phyloP scores from a whole-genome alignment of 768 basidiomycete genomes.

The Suillus weaverae region DNA sequence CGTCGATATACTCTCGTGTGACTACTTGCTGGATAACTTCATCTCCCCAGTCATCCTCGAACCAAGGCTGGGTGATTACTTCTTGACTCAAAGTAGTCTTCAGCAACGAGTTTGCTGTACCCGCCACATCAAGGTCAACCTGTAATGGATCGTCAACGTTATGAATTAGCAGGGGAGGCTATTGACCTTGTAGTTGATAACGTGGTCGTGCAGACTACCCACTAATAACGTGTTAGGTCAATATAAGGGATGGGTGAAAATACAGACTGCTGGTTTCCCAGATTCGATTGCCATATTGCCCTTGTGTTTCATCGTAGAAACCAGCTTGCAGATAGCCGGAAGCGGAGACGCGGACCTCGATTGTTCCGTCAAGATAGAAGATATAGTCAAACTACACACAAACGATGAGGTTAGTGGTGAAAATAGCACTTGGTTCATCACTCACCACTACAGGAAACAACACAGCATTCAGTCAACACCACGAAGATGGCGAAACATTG shows the following conservation, averaged over 20 bases:
- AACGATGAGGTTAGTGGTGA: constrained; percentile 9
- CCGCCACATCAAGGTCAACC: constrained; percentile 66
- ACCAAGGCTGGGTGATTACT: constrained; percentile 52
- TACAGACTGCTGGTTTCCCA: constrained; percentile 53
- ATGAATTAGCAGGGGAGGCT: background rate
- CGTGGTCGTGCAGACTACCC: constrained; percentile 68
- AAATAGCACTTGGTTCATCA: background rate
- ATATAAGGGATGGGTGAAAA: background rate
- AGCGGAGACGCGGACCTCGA: constrained; percentile 67
- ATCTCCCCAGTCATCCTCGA: constrained; percentile 56
- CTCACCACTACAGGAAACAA: constrained; percentile 31
- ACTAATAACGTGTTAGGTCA: constrained; percentile 32
- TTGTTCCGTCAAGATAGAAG: constrained; percentile 64
- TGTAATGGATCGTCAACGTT: constrained; percentile 21
- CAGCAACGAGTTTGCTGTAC: constrained; percentile 56
- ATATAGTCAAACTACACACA: constrained; percentile 57
- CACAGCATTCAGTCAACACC: background rate
- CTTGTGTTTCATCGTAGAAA: constrained; percentile 52
- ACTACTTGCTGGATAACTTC: constrained; percentile 57
- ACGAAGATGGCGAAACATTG: background rate
- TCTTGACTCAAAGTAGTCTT: constrained; percentile 52
- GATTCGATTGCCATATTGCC: constrained; percentile 54
- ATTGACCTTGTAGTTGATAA: constrained; percentile 60
- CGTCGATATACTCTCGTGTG: constrained; percentile 45
- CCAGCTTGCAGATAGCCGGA: constrained; percentile 70